These are phyloP conservation scores for Durotheca rogersii DNA, from an alignment of 495 filamentous ascomycete species.

Conservation along the genomic window DNA sequence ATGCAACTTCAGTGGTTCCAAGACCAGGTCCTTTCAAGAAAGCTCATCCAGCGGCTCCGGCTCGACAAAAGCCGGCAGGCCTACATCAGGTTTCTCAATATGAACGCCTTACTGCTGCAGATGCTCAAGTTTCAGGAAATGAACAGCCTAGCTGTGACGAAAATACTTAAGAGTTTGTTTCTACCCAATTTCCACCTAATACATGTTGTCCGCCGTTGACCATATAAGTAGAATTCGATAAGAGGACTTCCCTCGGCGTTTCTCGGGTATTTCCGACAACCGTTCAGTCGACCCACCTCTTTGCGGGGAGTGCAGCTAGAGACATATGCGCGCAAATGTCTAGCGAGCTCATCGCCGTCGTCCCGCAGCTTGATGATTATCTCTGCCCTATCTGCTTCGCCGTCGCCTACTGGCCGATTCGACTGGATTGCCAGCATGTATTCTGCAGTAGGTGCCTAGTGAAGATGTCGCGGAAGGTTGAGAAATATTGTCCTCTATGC, in stretches of 20 bases:
- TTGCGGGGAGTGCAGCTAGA: constrained; percentile 60
- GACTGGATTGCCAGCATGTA: constrained; percentile 62
- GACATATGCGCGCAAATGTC: constrained; percentile 66
- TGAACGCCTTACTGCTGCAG: constrained; percentile 65
- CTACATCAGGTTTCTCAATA: constrained; percentile 59
- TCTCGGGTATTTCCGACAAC: constrained; percentile 52
- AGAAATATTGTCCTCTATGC: constrained; percentile 66
- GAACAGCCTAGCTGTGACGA: constrained; percentile 65
- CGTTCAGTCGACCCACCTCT: constrained; percentile 50
- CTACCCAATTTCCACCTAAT: neutral
- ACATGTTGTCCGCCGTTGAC: constrained; percentile 9
- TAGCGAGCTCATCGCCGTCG: constrained; percentile 60
- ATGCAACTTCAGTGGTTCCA: constrained; percentile 61
- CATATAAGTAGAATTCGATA: constrained; percentile 67
- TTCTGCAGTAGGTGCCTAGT: constrained; percentile 75
- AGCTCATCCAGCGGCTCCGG: constrained; percentile 58
- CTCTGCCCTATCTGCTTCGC: constrained; percentile 71
- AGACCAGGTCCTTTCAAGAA: constrained; percentile 52
- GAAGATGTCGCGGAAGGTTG: constrained; percentile 62
- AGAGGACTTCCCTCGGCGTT: constrained; percentile 67
- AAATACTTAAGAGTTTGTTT: constrained; percentile 77
- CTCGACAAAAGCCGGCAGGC: constrained; percentile 55
- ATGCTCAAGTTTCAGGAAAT: constrained; percentile 73
- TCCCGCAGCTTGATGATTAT: constrained; percentile 73
- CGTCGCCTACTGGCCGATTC: constrained; percentile 66